A percentile compares a stretch with the other conserved stretches of the same genome.
Evolutionary conservation across 441 rosid species (phyloP).

Genomic region (Theobroma grandiflorum): DNA sequence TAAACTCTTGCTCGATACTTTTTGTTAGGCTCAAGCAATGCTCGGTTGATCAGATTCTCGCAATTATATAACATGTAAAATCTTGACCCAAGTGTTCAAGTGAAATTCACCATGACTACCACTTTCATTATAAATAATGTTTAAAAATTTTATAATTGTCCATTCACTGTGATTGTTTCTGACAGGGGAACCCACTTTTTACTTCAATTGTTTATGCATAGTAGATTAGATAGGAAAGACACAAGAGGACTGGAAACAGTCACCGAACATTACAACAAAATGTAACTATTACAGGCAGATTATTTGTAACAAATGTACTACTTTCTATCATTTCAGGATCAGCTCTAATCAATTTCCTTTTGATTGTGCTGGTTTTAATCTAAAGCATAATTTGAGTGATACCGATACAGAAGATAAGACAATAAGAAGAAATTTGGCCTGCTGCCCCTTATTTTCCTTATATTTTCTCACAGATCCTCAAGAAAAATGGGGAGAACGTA

Average conservation of each 20-base stretch:
- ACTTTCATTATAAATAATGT: not conserved
- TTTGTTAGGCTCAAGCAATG: not conserved
- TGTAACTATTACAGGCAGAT: no score
- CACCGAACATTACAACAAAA: no score
- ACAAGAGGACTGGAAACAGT: no score
- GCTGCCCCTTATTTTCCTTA: not conserved
- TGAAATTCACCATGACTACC: not conserved
- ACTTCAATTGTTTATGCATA: no score
- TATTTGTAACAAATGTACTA: no score
- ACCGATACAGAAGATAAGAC: not conserved
- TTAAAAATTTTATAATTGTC: no score
- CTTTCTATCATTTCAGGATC: no score
- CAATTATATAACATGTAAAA: not conserved
- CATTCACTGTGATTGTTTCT: no score
- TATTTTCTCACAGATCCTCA: not conserved
- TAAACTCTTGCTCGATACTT: not conserved
- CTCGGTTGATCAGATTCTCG: not conserved
- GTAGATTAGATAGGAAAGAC: no score
- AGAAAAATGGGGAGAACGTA: not conserved
- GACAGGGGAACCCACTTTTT: not conserved
- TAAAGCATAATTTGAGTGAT: not conserved
- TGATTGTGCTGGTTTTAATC: not conserved
- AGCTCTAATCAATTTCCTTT: not conserved
- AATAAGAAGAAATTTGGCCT: not conserved
- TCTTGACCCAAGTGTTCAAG: not conserved